These are phyloP conservation scores for Candida rishiriensis DNA, from an alignment of 805 yeast genomes.

Conservation along the genomic window DNA sequence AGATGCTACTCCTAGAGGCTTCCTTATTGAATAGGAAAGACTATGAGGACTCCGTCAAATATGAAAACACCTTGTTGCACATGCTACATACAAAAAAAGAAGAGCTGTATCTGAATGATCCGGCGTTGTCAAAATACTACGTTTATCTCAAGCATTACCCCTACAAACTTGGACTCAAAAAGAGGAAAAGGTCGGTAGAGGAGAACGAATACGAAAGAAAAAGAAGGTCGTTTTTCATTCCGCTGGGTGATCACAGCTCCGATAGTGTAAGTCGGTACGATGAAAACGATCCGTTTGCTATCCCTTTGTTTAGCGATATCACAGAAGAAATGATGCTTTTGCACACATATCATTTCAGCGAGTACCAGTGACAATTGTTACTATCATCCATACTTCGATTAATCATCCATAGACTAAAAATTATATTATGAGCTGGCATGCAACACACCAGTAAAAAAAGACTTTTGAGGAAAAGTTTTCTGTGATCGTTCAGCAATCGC, in stretches of 20 bases:
- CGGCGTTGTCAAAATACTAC: constrained; percentile 9
- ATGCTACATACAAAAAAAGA: constrained; percentile 17
- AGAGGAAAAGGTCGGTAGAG: background rate
- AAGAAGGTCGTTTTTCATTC: background rate
- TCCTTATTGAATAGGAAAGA: constrained; percentile 23
- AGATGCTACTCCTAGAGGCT: constrained; percentile 19
- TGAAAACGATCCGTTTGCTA: constrained; percentile 12
- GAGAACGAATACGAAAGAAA: background rate
- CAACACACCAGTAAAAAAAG: too few species aligned
- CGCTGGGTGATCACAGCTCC: background rate
- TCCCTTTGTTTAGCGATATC: constrained; percentile 15
- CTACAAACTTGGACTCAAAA: constrained; percentile 7
- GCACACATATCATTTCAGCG: constrained; percentile 12
- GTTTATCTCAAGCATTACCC: constrained; percentile 15
- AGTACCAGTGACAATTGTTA: constrained; percentile 1
- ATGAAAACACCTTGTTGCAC: constrained; percentile 23
- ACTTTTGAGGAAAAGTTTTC: too few species aligned
- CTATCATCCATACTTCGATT: too few species aligned
- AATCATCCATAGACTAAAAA: too few species aligned
- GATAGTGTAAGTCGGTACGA: constrained; percentile 4
- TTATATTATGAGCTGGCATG: too few species aligned
- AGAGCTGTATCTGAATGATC: constrained; percentile 15
- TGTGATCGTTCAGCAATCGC: too few species aligned
- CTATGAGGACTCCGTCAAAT: constrained; percentile 18
- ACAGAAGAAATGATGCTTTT: constrained; percentile 21